Base-by-base conservation (phyloP, 371 early-diverging fungal species). In the Umbelopsis sp. region DNA sequence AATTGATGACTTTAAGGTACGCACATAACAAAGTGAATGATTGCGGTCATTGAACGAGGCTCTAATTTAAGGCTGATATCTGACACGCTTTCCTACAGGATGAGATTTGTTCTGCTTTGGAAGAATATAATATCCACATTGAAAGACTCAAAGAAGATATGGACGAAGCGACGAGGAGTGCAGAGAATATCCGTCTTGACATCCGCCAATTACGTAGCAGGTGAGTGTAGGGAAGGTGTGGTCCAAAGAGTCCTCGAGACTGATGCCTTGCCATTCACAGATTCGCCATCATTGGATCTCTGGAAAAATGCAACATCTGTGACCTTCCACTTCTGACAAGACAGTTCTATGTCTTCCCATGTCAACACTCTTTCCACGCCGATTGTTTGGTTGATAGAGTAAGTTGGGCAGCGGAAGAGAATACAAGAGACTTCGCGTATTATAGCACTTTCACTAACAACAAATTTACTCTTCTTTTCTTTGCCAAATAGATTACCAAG, bases 321-420 rank as follows among this genome's bases (percentile, higher is more conserved):
- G 70, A 85, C 10, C 80, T 80, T 50, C 90, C 95, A 3, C 78
- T 97, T 44, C 77, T 96, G 75, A 89, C 91, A 6, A 85, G 95
- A 16, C 94, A 92, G 74, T 96, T 97, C 69, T 96, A 94, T 66
- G 89, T 95, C 32, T 98, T 97, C 72, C 97, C 97, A 1, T 98
- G 98, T 72, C 92, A 94, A 68, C 98, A 97, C 74, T 89, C 91
- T 18, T 97, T 96, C 85, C 97, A 97, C 75, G 85, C 92, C 16
- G 94, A 96, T 72, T 96, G 96, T 72, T 75, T 97, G 65, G 89
- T 92, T 24, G 80, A 87, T 52, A 77, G 80, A 69, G 89, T 94
- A 83, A 68, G 70, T 64, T 20, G 3, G 22, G 22, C 22, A 22
- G 22, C 22, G 22, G 22, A 22, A 22, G 22, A 22, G 22, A 22